phyloP scores from a whole-genome alignment of 2,329 filamentous ascomycete species.

The Diaporthe velutina region DNA sequence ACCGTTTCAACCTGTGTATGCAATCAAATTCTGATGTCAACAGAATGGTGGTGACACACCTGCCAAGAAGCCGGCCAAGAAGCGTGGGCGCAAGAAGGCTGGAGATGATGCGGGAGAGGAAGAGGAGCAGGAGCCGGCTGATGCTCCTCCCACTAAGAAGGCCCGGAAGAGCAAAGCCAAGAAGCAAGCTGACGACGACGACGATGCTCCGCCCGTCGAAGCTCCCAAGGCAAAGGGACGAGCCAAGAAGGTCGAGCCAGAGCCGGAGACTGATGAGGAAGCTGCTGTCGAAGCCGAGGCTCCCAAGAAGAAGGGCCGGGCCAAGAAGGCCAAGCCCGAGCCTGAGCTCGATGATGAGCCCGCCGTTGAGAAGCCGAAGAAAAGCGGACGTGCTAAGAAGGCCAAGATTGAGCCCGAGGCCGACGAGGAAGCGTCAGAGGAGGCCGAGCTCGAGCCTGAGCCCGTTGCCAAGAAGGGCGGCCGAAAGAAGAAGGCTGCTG shows the following conservation, averaged over 20 bases:
- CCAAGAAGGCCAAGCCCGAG: conserved; percentile 46
- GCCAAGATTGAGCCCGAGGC: conserved; percentile 38
- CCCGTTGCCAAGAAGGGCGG: conserved; percentile 17
- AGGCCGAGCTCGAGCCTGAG: conserved; percentile 28
- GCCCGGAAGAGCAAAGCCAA: conserved; percentile 47
- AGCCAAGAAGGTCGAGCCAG: conserved; percentile 52
- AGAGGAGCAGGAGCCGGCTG: conserved; percentile 11
- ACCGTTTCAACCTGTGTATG: conserved; percentile 23
- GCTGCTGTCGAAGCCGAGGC: conserved; percentile 64
- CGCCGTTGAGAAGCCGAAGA: conserved; percentile 43
- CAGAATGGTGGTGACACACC: conserved; percentile 46
- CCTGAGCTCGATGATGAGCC: conserved; percentile 32
- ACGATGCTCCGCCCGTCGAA: conserved; percentile 20
- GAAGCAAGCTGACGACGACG: conserved; percentile 36
- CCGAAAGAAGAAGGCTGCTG: conserved; percentile 35
- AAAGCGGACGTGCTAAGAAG: conserved; percentile 46
- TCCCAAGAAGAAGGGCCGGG: conserved; percentile 50
- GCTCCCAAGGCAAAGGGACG: conserved; percentile 44
- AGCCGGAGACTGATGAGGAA: conserved; percentile 50
- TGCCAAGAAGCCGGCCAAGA: conserved; percentile 52
- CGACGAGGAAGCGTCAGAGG: conserved; percentile 40
- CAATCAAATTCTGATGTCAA: conserved; percentile 7
- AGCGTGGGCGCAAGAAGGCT: conserved; percentile 49
- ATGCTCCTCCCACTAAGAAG: conserved; percentile 55
- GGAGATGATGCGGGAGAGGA: conserved; percentile 45